Evolutionary conservation across 495 filamentous ascomycete genomes (phyloP), one percentile per base, ranked within the genome.

Genomic region (Penicillium bialowiezense): DNA sequence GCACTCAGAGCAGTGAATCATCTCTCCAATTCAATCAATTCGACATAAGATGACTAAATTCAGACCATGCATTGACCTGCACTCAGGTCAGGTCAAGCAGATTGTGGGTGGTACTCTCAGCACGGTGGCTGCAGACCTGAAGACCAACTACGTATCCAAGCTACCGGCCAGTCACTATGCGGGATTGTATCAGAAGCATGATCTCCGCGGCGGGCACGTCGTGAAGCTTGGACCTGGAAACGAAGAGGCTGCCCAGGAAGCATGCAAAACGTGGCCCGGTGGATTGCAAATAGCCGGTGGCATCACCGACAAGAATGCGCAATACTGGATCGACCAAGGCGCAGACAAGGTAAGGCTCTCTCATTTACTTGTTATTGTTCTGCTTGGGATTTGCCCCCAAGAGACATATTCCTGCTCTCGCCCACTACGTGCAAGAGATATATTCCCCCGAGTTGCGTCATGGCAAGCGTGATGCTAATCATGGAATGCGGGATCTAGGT

Each of bases 151-250:
- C 68, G 82, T 95, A 23, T 96, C 93, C 3, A 79, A 81, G 12
- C 84, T 89, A 35, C 85, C 93, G 5, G 82, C 95, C 3, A 75
- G 80, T 9, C 73, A 96, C 68, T 98, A 88, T 65, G 84, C 91
- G 13, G 60, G 65, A 38, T 77, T 97, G 12, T 98, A 98, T 75
- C 78, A 74, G 40, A 77, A 87, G 10, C 74, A 89, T 70, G 74
- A 69, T 28, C 73, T 96, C 10, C 75, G 73, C 0, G 95, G 95
- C 9, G 91, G 83, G 2, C 93, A 98, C 68, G 90, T 97, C 23
- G 95, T 98, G 53, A 95, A 95, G 85, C 84, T 98, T 19, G 95
- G 95, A 0, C 86, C 88, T 3, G 88, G 86, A 0, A 97, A 96
- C 68, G 81, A 86, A 0, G 82, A 80, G 1, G 90, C 90, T 1